Base-by-base conservation (phyloP, 352 stramenopile genomes). In the Thalassiosira mediterranea region DNA sequence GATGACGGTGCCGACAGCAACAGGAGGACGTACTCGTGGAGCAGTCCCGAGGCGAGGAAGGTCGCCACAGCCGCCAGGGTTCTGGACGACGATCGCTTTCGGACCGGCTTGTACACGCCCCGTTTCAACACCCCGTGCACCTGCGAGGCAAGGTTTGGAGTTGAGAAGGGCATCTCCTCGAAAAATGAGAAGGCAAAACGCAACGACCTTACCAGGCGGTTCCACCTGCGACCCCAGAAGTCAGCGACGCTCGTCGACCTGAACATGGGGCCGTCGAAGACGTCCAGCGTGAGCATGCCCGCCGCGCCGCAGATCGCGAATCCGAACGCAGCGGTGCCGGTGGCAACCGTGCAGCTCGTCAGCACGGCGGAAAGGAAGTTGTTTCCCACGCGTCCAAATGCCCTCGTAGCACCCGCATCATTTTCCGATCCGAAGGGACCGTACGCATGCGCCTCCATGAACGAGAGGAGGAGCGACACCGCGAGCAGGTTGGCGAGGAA, bases 11-110 rank as follows among this genome's bases (percentile, higher is more conserved):
- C n/a, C n/a, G n/a, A n/a, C n/a, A n/a, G n/a, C n/a, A n/a, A n/a
- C n/a, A n/a, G n/a, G 19, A 87, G 62, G 11, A 87, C 26, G 62
- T 70, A 91, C 66, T 91, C 85, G 56, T 91, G 85, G 72, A 91
- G 88, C 10, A 88, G 4, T 25, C 85, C 85, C 42, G 62, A 82
- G 11, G 82, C 79, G 15, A 90, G 8, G 58, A 91, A 91, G 37
- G 81, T 77, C 40, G 70, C 48, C 13, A 68, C 31, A n/a, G 85
- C 70, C 23, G 70, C 46, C 15, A 37, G 28, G 0, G 52, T 37
- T 29, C 48, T 59, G 34, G 69, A 84, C 21, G 42, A 64, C 10
- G 64, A 37, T 28, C 62, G 72, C 21, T 75, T 37, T 21, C n/a
- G n/a, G n/a, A 85, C 48, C 28, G 79, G 79, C 46, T 86, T 88